A percentile compares a stretch with the other conserved stretches of the same genome.
Conservation (phyloP, 2,329 filamentous ascomycete species). For the Boeremia exigua region DNA sequence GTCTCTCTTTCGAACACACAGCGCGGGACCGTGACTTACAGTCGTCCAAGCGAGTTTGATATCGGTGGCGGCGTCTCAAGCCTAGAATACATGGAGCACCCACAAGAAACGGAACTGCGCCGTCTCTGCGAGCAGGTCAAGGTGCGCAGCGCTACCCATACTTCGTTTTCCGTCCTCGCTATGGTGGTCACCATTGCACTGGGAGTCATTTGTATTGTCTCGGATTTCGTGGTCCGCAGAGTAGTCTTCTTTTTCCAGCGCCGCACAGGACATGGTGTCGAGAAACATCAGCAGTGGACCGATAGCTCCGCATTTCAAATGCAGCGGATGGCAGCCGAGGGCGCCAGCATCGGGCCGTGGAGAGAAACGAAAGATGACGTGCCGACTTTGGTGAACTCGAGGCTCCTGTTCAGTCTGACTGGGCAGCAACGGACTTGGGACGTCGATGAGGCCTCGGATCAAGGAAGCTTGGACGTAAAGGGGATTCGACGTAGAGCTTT, state of each 20-base stretch:
- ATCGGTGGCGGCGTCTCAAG: background rate
- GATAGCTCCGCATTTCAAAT: background rate
- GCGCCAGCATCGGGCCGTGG: background rate
- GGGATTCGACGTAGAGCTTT: background rate
- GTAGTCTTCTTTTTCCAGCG: background rate
- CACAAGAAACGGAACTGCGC: background rate
- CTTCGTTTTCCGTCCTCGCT: background rate
- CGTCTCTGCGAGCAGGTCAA: background rate
- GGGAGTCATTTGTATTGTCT: background rate
- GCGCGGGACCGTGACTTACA: background rate
- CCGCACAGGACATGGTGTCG: background rate
- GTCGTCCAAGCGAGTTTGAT: background rate
- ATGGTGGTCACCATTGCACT: background rate
- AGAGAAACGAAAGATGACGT: background rate
- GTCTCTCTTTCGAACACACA: constrained; percentile 1
- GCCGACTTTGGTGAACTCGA: background rate
- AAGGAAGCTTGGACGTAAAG: background rate
- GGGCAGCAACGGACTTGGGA: too few relatives aligned
- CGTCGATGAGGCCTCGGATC: background rate
- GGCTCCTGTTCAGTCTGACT: background rate
- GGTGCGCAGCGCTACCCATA: background rate
- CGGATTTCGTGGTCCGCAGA: background rate
- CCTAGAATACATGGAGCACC: background rate
- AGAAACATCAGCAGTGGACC: background rate
- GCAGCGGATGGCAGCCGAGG: background rate